Evolutionary conservation across 2,329 filamentous ascomycete genomes (phyloP), one percentile per base, ranked within the genome.

Genomic region (Verticillium zaregamsianum): DNA sequence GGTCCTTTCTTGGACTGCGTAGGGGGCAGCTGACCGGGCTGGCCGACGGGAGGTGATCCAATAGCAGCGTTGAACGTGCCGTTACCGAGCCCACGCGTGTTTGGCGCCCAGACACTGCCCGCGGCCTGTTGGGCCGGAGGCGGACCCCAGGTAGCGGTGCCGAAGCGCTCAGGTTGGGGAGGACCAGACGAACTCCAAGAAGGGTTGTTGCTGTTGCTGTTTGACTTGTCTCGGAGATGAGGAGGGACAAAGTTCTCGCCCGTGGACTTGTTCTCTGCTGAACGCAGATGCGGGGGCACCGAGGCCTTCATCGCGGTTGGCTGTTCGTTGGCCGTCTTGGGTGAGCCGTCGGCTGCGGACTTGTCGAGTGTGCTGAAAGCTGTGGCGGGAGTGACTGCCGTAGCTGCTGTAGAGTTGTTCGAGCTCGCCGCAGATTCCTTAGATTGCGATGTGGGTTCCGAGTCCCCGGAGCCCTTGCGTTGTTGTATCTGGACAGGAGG

Each of bases 61-160:
- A 79, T 72, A 59, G 78, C 77, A 14, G 85, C 81, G 61, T 84
- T 86, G 69, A 93, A 93, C 0, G 90, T 92, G 54, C 90, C 90
- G 71, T 93, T 93, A 3, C 90, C 90, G 23, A 93, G 86, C 12
- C 86, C 87, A 60, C 87, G 83, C 66, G 91, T 87, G 60, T 86
- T 86, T n/a, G 87, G 88, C 54, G 89, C 90, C 90, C 90, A 93
- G 20, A 93, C 88, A 70, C 89, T 91, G 57, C 83, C 80, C 14
- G 80, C 73, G 12, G 77, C 65, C 55, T 79, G 76, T 57, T 81
- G 82, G 40, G 76, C 71, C 28, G 33, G 33, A 23, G 71, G 71
- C 32, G 76, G 69, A 32, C 76, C 76, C 85, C 86, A 88, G 1
- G 80, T 74, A 12, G 80, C 72, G 1, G 80, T 74, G 11, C 79